Evolutionary conservation across 2,329 filamentous ascomycete species (phyloP), one percentile per base, ranked within the genome.

Genomic region (Pestalotiopsis fici): DNA sequence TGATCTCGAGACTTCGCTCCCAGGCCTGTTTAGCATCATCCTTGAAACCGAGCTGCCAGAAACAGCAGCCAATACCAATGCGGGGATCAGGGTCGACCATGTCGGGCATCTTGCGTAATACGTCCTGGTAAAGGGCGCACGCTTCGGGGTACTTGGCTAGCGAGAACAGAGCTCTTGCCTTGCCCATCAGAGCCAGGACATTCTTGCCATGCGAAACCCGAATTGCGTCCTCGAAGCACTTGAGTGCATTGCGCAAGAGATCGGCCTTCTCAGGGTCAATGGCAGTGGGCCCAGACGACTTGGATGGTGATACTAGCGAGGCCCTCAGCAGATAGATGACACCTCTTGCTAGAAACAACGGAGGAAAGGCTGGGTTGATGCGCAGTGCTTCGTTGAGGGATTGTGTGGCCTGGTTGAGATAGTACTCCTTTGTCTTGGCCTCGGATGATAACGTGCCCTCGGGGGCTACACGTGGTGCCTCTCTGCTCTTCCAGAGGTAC

Each of bases 1-100:
- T 89, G 76, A 98, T 87, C 76, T 97, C 93, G 31, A 98, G 82
- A 13, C 92, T 90, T 70, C 96, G 87, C 76, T 97, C 92, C 96
- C 96, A 99, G 13, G 96, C 95, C 60, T 86, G 83, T 76, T 93
- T 95, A 7, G 97, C 96, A 74, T 97, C 94, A 39, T 97, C 93
- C 79, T 97, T 98, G 83, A 93, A 94, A 12, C 95, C 95, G 31
- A 99, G 86, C 79, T 97, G 93, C 96, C 97, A 99, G 78, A 98
- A 91, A 83, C 96, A 99, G 80, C 94, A 96, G 59, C 96, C 96
- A 75, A 99, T 95, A 66, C 96, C 96, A 73, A 99, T 95, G 73
- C 97, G 89, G 72, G 96, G 97, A 79, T 99, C 96, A 0, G 96
- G 96, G 75, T 99, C 96, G 55, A 92, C 89, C 75, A 98, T 86